A percentile compares a stretch with the other conserved stretches of the same genome.
Conservation (phyloP, 2,329 filamentous ascomycete species). For the Fusarium devonianum region DNA sequence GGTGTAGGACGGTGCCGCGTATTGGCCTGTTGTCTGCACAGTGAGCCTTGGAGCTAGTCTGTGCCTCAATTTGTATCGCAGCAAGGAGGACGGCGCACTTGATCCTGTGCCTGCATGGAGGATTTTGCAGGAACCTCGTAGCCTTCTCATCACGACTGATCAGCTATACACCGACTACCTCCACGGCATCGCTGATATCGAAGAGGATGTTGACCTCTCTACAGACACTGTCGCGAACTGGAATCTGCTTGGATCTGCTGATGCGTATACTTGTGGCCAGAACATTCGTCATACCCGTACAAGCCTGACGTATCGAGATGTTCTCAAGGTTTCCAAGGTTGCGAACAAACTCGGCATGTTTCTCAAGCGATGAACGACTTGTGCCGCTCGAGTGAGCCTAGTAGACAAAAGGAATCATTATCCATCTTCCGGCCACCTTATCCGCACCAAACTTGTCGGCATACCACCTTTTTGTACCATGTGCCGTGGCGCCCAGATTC, state of each 20-base stretch:
- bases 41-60: conserved; percentile 82
- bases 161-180: conserved; percentile 74
- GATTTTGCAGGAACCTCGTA: conserved; percentile 84
- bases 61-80: conserved; percentile 78
- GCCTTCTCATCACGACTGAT: conserved; percentile 75
- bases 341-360: conserved; percentile 70
- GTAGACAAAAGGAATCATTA: conserved; percentile 77
- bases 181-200: conserved; percentile 75
- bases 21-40: conserved; percentile 87
- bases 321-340: conserved; percentile 79
- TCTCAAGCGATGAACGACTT: conserved; percentile 46
- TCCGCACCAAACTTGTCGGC: conserved; percentile 73
- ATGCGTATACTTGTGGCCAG: conserved; percentile 57
- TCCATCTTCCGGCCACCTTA: conserved; percentile 69
- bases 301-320: conserved; percentile 85
- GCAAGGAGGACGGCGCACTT: conserved; percentile 66
- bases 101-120: conserved; percentile 58
- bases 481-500: conserved; percentile 84
- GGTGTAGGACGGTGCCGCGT: conserved; percentile 77
- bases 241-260: conserved; percentile 64
- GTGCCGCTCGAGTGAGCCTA: conserved; percentile 45
- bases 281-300: conserved; percentile 68
- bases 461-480: conserved; percentile 83
- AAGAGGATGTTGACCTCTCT: conserved; percentile 71
- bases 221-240: conserved; percentile 74